Evolutionary conservation across 176 grass and related monocot genomes (phyloP), one percentile per base, ranked within the genome.

Genomic region (Oryza coarctata): DNA sequence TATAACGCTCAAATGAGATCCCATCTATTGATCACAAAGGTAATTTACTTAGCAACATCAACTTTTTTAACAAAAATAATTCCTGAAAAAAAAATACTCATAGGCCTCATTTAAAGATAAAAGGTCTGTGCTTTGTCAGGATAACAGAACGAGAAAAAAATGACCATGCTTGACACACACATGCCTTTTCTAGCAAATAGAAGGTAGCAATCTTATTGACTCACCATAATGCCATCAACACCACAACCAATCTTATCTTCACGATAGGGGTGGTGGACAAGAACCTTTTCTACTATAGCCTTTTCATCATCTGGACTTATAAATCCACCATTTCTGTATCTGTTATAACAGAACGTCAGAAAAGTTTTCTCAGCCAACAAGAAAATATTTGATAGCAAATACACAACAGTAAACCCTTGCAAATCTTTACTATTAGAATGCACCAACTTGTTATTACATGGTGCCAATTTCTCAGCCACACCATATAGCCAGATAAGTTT

Each of bases 241-340:
- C 94, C 94, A 80, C 94, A 92, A 86, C 95, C 95, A 78, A 97
- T 97, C 78, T 97, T 97, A 58, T 97, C 88, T 65, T 92, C 78
- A 6, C 70, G 79, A 78, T 8, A 63, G 33, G 92, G 95, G 75
- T 97, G 95, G 69, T 92, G 78, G 63, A 78, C 64, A 80, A 97
- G 90, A 93, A 97, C 84, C 76, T 92, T 97, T 91, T 90, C 83
- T 70, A 84, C 23, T 2, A 97, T 65, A 77, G 79, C n/a, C 39
- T 94, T 83, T 41, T 90, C 83, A 17, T 97, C 94, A 36, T 88
- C 68, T 44, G 57, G 75, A 73, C 64, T 85, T 70, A 97, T 62
- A 80, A 77, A 61, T 33, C 12, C 68, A n/a, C 89, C 91, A 87
- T 97, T 65, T 76, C 22, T 15, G 74, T 97, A 97, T 82, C 94